Evolutionary conservation across 805 yeast genomes (phyloP).

Genomic region (Kuraishia borneana): DNA sequence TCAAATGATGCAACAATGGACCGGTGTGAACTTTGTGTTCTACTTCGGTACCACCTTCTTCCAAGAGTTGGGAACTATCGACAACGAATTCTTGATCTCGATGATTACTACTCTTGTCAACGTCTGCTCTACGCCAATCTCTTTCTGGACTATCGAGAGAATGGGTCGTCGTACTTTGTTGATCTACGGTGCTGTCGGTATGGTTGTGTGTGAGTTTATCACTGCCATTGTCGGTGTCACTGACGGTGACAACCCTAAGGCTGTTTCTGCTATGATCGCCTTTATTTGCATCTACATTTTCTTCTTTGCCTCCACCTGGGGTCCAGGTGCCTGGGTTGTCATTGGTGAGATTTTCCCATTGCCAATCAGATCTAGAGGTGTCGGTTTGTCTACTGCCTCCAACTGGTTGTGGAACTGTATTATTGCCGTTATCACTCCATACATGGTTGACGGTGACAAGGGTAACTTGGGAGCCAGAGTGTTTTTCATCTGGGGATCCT

Average conservation of each 20-base stretch:
- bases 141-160: conserved; percentile 40
- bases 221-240: conserved; percentile 32
- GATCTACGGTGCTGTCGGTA: conserved; percentile 37
- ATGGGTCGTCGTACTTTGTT: conserved; percentile 47
- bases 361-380: conserved; percentile 64
- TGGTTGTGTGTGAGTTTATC: conserved; percentile 44
- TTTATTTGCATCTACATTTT: conserved; percentile 54
- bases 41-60: conserved; percentile 67
- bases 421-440: conserved; percentile 70
- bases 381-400: conserved; percentile 60
- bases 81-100: conserved; percentile 38
- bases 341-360: conserved; percentile 57
- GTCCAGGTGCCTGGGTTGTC: conserved; percentile 68
- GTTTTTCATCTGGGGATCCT: conserved; percentile 63
- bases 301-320: conserved; percentile 78
- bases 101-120: conserved; percentile 44
- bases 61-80: conserved; percentile 33
- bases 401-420: conserved; percentile 75
- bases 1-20: conserved; percentile 57
- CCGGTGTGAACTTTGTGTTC: conserved; percentile 69
- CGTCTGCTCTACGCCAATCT: conserved; percentile 41
- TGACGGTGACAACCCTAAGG: conserved; percentile 14
- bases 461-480: conserved; percentile 55
- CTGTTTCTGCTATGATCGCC: conserved; percentile 22
- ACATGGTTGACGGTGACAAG: conserved; percentile 52